A percentile compares a stretch with the other conserved stretches of the same genome.
Evolutionary conservation across 495 filamentous ascomycete species (phyloP).

Genomic region (Lepraria neglecta): DNA sequence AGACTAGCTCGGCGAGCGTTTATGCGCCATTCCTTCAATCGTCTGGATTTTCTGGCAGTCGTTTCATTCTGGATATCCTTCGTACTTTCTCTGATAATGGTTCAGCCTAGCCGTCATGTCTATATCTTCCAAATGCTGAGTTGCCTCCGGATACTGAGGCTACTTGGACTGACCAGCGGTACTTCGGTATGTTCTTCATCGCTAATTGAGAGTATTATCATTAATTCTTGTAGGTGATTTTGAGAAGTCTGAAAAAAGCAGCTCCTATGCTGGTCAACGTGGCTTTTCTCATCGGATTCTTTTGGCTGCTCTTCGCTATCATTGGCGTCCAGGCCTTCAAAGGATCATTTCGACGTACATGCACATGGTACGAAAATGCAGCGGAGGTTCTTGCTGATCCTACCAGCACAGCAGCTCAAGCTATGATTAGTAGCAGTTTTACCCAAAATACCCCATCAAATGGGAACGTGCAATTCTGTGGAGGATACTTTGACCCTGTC

Average conservation of each 20-base stretch:
- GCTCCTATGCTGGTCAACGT: constrained; percentile 91
- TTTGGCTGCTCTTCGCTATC: constrained; percentile 98
- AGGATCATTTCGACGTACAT: constrained; percentile 78
- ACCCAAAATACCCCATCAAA: constrained; percentile 36
- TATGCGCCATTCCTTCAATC: constrained; percentile 89
- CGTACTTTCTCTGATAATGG: constrained; percentile 55
- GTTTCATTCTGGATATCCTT: constrained; percentile 93
- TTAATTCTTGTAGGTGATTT: constrained; percentile 60
- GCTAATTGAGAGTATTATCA: not conserved
- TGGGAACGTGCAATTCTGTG: constrained; percentile 70
- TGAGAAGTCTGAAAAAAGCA: constrained; percentile 91
- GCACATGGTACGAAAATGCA: constrained; percentile 66
- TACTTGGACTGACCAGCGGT: constrained; percentile 84
- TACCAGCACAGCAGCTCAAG: constrained; percentile 24
- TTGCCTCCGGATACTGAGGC: constrained; percentile 81
- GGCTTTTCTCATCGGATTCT: constrained; percentile 93
- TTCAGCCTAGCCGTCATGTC: constrained; percentile 62
- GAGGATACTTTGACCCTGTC: constrained; percentile 61
- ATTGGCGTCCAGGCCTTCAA: constrained; percentile 98
- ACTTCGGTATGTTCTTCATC: constrained; percentile 56
- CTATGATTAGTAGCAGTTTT: constrained; percentile 31
- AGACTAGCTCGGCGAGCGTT: constrained; percentile 88
- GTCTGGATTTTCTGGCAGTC: constrained; percentile 93
- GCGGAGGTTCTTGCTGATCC: constrained; percentile 4
- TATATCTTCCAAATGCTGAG: constrained; percentile 96